Base-by-base conservation (phyloP, 163 green algal genomes). In the Scenedesmus sp. region DNA sequence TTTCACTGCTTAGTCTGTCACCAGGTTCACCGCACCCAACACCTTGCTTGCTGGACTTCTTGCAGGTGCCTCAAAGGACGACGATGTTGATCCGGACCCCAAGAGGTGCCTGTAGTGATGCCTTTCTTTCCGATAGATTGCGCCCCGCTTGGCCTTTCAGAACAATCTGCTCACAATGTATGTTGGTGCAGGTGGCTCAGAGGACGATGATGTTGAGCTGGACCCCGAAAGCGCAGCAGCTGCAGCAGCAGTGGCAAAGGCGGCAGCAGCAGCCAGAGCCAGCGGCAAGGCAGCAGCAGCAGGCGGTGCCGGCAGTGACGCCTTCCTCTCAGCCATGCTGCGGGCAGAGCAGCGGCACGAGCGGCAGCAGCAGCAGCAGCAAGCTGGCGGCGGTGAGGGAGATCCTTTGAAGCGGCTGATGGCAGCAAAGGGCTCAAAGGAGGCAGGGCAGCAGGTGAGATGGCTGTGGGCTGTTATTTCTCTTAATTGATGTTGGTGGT, bases 281-380 rank as follows among this genome's bases (percentile, higher is more conserved):
- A 7, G 34, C 26, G 15, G 62, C 59, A 84, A 46, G 4, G 20
- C 3, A 64, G 59, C 60, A 3, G 12, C 55, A 83, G 23, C n/a
- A 82, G 88, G 77, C 20, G 56, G 23, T 26, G 55, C 1, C 60
- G 59, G 13, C 13, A 88, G 46, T 56, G 46, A 92, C 79, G 88
- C 62, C 13, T 83, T 89, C 26, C n/a, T 88, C 81, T 81, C 79
- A 70, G 81, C 81, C 46, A 89, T 92, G 88, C 66, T 85, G 62
- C 60, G 26, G 34, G 82, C 81, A 26, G 88, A 92, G 81, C 60
- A 89, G 88, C 81, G 20, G 66, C 81, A 88, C 54, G 52, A 88
- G 70, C 16, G 26, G 81, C 64, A 79, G 62, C 20, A 88, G 88
- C 60, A 82, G 34, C 82, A 88, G 82, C 82, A 88, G 82, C 82